Base-by-base conservation (phyloP, 768 basidiomycete species). In the Amanita pseudoporphyria region DNA sequence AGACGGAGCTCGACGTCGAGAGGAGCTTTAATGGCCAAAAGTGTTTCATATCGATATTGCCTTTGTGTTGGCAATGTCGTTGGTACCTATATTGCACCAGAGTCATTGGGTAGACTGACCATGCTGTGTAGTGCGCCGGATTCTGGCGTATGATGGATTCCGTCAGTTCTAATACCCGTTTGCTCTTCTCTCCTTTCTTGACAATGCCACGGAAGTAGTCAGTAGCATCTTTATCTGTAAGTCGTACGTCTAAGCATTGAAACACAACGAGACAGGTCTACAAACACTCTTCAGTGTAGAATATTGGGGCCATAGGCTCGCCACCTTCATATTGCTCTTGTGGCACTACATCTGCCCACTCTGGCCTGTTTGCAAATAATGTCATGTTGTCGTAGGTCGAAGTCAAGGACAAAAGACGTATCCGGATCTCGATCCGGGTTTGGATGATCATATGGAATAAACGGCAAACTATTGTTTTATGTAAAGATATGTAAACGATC, bases 51-150 rank as follows among this genome's bases (percentile, higher is more conserved):
- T 39, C 95, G 83, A 65, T 93, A 97, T 69, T 96, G 93, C 94
- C 94, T 96, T 62, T 24, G 38, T 16, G 40, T 18, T 28, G 28
- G 44, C 26, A 44, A 38, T 32, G 52, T 26, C 19, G 19, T 53
- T 41, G 21, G 46, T 35, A 21, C 38, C 10, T 24, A 7, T 28
- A 28, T 28, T 7, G 26, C 7, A 7, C 26, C 7, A 28, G 26
- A 28, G 26, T 28, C 4, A 28, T 28, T 28, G 26, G 26, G 26
- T 18, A 16, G 19, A 61, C 82, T 52, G 62, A 93, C 95, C 96
- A 99, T 56, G 94, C 92, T 45, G 93, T 87, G 61, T 97, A 99
- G 62, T 98, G 96, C 1, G 90, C 92, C 5, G 96, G 94, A 62
- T 99, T 99, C 66, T 86, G 71, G 22, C 84, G 76, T 55, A 99